Evolutionary conservation across 2,329 filamentous ascomycete genomes (phyloP).

Genomic region (Phyllosticta paracitricarpa): DNA sequence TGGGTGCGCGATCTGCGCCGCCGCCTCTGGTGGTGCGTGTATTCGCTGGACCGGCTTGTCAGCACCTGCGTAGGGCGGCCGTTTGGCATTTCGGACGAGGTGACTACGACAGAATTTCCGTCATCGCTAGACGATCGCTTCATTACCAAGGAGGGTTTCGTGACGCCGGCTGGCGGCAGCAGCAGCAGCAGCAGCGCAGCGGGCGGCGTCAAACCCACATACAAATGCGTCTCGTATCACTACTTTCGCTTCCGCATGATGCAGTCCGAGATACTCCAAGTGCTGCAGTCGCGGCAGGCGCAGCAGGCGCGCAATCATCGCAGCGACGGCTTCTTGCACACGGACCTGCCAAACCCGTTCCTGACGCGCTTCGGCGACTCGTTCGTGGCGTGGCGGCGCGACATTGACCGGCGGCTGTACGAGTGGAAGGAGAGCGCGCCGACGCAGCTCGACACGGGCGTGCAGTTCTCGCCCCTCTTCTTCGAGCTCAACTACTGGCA

Average conservation of each 20-base stretch:
- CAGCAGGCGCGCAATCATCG: conserved; percentile 63
- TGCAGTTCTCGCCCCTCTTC: conserved; percentile 82
- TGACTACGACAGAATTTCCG: conserved; percentile 91
- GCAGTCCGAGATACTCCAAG: conserved; percentile 91
- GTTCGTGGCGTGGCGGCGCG: conserved; percentile 78
- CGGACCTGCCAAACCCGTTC: conserved; percentile 73
- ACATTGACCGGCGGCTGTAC: conserved; percentile 72
- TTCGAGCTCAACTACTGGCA: conserved; percentile 97
- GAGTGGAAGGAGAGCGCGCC: conserved; percentile 84
- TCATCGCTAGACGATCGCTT: conserved; percentile 79
- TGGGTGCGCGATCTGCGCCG: conserved; percentile 80
- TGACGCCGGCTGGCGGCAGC: conserved; percentile 40
- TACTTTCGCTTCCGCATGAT: conserved; percentile 82
- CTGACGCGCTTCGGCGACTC: conserved; percentile 65
- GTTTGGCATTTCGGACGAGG: conserved; percentile 91
- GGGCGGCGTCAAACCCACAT: conserved; percentile 59
- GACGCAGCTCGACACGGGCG: conserved; percentile 66
- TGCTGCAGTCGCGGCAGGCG: conserved; percentile 84
- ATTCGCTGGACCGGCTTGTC: conserved; percentile 88
- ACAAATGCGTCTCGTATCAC: conserved; percentile 84
- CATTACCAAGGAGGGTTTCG: conserved; percentile 71
- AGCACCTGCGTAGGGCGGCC: conserved; percentile 88
- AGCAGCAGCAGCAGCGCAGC: neutral
- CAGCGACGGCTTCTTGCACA: conserved; percentile 64
- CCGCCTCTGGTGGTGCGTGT: conserved; percentile 93